Conservation (phyloP, 176 grass and related monocot genomes). For the Ampelocalamus luodianensis region DNA sequence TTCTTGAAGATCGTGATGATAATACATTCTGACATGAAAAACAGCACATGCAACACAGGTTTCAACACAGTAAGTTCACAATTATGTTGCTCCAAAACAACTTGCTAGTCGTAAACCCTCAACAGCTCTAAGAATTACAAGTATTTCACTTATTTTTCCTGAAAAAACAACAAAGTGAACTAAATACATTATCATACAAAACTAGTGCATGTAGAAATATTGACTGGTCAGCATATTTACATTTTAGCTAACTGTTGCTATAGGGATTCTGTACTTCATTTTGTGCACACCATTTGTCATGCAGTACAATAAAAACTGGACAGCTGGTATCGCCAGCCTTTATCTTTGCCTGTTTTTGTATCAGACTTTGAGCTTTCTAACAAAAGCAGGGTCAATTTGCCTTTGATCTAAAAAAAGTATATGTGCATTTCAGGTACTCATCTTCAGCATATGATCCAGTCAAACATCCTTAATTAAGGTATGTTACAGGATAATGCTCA, state of each 20-base stretch:
- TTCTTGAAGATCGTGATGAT: background rate
- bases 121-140: background rate
- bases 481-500: background rate
- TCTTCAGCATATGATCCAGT: background rate
- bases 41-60: background rate
- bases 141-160: background rate
- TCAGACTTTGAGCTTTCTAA: conserved; percentile 10
- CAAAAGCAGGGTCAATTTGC: background rate
- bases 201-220: background rate
- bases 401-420: background rate
- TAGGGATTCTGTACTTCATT: background rate
- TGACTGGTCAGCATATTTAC: background rate
- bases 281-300: background rate
- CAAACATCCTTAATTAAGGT: background rate
- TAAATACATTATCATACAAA: background rate
- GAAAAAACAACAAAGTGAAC: background rate
- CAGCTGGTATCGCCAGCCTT: background rate
- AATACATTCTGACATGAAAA: background rate
- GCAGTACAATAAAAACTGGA: background rate
- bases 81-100: conserved; percentile 21
- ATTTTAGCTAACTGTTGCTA: background rate
- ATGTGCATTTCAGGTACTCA: background rate
- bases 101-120: background rate
- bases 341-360: conserved; percentile 5
- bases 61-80: background rate